These are phyloP conservation scores for Boletus rufocinnamomeus DNA, from an alignment of 768 basidiomycete species.

Conservation along the genomic window DNA sequence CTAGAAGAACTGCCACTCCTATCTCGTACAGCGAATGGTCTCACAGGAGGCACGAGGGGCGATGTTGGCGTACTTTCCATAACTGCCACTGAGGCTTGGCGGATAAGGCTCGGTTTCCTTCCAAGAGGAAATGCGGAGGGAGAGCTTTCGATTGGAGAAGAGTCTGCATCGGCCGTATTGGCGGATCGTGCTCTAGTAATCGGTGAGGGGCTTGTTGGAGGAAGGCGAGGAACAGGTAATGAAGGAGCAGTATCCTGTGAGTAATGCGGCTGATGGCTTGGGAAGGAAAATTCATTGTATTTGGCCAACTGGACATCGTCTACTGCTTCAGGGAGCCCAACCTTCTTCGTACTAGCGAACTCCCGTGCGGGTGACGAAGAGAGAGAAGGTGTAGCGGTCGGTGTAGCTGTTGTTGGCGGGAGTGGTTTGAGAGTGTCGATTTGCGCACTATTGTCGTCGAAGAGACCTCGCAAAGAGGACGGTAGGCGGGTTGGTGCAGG, in stretches of 20 bases:
- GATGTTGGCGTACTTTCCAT: constrained; percentile 49
- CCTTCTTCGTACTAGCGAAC: constrained; percentile 34
- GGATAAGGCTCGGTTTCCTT: constrained; percentile 43
- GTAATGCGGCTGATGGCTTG: constrained; percentile 56
- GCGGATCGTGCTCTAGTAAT: constrained; percentile 38
- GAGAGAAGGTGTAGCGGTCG: constrained; percentile 28
- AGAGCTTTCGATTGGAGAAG: constrained; percentile 15
- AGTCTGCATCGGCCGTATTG: constrained; percentile 29
- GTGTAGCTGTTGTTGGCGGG: constrained; percentile 29
- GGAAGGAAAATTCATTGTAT: constrained; percentile 56
- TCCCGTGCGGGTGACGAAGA: constrained; percentile 42
- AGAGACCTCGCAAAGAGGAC: constrained; percentile 75
- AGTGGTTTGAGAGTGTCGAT: constrained; percentile 46
- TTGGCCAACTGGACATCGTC: constrained; percentile 47
- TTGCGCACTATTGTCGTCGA: constrained; percentile 57
- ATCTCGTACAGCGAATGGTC: constrained; percentile 49
- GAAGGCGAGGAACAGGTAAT: constrained; percentile 21
- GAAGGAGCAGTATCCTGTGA: constrained; percentile 53
- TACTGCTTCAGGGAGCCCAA: constrained; percentile 31
- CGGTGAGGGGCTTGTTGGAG: constrained; percentile 36
- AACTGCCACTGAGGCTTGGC: constrained; percentile 56
- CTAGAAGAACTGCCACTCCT: constrained; percentile 52
- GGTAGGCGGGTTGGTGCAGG: constrained; percentile 60
- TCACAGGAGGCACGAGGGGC: constrained; percentile 44
- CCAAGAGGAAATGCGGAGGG: constrained; percentile 12